Conservation (phyloP, 257 asterid species). For the Nicotiana attenuata region DNA sequence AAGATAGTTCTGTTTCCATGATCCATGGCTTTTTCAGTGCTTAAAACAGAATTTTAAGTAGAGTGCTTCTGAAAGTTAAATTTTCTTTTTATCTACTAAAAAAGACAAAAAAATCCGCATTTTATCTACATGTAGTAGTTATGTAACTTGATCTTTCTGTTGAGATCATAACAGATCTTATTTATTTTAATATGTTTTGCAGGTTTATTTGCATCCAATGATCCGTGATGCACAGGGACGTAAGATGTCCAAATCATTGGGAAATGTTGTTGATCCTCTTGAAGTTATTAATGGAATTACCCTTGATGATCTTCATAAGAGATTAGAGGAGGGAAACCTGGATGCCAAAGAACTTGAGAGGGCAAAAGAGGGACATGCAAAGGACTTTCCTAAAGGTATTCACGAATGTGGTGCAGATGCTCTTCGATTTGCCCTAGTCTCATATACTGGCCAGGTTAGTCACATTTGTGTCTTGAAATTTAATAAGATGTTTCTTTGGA, state of each 20-base stretch:
- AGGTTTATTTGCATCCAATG: slow-evolving; percentile 95
- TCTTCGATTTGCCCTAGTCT: slow-evolving; percentile 82
- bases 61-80: background rate
- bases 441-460: slow-evolving; percentile 81
- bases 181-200: background rate
- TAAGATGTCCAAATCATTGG: slow-evolving; percentile 88
- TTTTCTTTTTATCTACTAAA: background rate
- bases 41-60: background rate
- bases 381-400: slow-evolving; percentile 82
- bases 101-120: no score
- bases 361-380: slow-evolving; percentile 77
- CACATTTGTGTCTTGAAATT: background rate
- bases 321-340: slow-evolving; percentile 83
- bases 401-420: slow-evolving; percentile 94
- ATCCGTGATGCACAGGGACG: slow-evolving; percentile 95
- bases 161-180: background rate
- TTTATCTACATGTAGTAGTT: background rate
- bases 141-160: background rate
- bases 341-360: slow-evolving; percentile 63
- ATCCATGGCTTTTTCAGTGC: background rate
- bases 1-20: background rate
- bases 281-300: slow-evolving; percentile 78
- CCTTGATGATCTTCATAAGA: slow-evolving; percentile 63
- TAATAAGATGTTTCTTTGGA: background rate
- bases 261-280: slow-evolving; percentile 84